Evolutionary conservation across 305 asterid genomes (phyloP).

Genomic region (Fraxinus paxiana): DNA sequence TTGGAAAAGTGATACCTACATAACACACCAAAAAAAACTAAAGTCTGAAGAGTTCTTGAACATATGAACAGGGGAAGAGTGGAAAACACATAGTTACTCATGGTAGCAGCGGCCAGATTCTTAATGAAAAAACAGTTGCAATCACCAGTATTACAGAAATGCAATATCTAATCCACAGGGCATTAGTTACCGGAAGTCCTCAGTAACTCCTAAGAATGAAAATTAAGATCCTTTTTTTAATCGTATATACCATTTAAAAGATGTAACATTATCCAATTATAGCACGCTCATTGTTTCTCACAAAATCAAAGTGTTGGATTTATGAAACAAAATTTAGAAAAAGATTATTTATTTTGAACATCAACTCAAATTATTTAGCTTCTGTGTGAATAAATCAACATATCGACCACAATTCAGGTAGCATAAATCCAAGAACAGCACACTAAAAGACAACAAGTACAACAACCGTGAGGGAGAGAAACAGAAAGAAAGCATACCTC

Average conservation of each 20-base stretch:
- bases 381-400: not conserved
- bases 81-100: not conserved
- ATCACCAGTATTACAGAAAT: not conserved
- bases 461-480: not conserved
- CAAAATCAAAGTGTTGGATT: not conserved
- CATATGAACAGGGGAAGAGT: not conserved
- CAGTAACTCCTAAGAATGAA: not conserved
- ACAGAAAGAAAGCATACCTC: constrained; percentile 46
- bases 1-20: not conserved
- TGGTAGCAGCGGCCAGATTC: not conserved
- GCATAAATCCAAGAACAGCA: not conserved
- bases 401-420: not conserved
- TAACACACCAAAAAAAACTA: not conserved
- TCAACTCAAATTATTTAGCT: not conserved
- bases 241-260: not conserved
- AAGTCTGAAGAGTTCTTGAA: not conserved
- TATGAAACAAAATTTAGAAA: not conserved
- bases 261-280: not conserved
- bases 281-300: not conserved
- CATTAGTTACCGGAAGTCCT: not conserved
- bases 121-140: constrained; percentile 8
- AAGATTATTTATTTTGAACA: not conserved
- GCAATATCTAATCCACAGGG: not conserved
- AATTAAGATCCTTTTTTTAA: not conserved
- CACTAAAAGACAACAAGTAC: not conserved